These are phyloP conservation scores for Boletus reticulatus DNA, from an alignment of 768 basidiomycete species.

Conservation along the genomic window DNA sequence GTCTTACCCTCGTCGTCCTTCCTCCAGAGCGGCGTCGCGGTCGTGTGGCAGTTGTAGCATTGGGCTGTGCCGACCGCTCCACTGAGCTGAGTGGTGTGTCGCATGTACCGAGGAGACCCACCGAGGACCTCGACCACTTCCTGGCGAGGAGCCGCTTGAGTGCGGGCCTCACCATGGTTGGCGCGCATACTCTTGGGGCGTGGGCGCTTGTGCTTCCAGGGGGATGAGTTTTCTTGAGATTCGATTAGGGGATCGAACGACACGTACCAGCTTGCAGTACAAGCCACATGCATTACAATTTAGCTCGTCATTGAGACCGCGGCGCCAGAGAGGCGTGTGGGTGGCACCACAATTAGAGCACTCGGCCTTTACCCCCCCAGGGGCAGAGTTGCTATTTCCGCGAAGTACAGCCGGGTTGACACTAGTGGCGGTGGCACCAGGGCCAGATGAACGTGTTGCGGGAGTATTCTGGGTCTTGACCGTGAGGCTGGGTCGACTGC, in stretches of 20 bases:
- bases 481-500: constrained; percentile 55
- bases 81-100: constrained; percentile 28
- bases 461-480: constrained; percentile 51
- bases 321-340: constrained; percentile 84
- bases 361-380: constrained; percentile 70
- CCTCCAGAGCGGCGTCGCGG: constrained; percentile 85
- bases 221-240: neutral
- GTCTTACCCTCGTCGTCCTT: constrained; percentile 92
- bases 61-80: constrained; percentile 52
- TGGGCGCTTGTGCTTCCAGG: constrained; percentile 74
- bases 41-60: constrained; percentile 90
- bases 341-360: constrained; percentile 89
- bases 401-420: constrained; percentile 44
- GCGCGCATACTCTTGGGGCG: constrained; percentile 87
- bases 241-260: neutral
- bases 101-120: constrained; percentile 40
- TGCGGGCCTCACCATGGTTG: constrained; percentile 68
- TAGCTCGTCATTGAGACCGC: constrained; percentile 83
- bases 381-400: constrained; percentile 38
- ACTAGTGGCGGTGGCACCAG: constrained; percentile 63
- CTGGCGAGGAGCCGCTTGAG: constrained; percentile 60
- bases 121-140: constrained; percentile 75
- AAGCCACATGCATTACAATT: constrained; percentile 89
- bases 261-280: constrained; percentile 78
- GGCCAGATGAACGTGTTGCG: constrained; percentile 53